phyloP scores from a whole-genome alignment of 2,329 filamentous ascomycete genomes.

The Alternaria tenuissima region DNA sequence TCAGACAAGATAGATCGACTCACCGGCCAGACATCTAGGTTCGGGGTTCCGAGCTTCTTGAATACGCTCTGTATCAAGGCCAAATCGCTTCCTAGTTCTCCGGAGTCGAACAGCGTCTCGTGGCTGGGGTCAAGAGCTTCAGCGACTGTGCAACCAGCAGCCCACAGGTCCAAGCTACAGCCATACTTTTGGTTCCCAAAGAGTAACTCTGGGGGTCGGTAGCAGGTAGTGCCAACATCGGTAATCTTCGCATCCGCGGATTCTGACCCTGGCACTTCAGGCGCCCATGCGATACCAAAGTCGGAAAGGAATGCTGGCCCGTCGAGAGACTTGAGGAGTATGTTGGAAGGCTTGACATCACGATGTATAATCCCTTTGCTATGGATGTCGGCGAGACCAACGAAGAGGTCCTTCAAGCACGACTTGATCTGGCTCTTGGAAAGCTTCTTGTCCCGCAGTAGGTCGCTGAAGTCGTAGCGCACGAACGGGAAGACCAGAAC shows the following conservation, averaged over 20 bases:
- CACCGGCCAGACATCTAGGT: constrained; percentile 81
- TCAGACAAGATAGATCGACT: constrained; percentile 28
- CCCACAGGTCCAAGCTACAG: constrained; percentile 85
- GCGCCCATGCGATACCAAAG: constrained; percentile 91
- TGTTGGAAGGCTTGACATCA: constrained; percentile 91
- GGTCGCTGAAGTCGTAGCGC: constrained; percentile 72
- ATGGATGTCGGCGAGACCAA: constrained; percentile 77
- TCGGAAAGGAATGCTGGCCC: constrained; percentile 84
- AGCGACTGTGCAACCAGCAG: constrained; percentile 81
- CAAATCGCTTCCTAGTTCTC: constrained; percentile 90
- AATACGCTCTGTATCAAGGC: constrained; percentile 93
- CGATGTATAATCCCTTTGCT: constrained; percentile 82
- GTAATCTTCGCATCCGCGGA: constrained; percentile 75
- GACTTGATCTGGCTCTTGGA: constrained; percentile 51
- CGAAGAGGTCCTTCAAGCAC: constrained; percentile 73
- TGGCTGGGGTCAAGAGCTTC: constrained; percentile 69
- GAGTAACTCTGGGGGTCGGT: constrained; percentile 87
- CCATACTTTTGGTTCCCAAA: constrained; percentile 83
- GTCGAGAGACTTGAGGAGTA: constrained; percentile 72
- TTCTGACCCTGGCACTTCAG: constrained; percentile 67
- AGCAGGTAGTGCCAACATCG: constrained; percentile 92
- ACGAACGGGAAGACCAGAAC: constrained; percentile 88
- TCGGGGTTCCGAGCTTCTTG: constrained; percentile 87
- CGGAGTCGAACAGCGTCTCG: constrained; percentile 80
- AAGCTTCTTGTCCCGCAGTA: constrained; percentile 64